phyloP scores from a whole-genome alignment of 306 rosid genomes.

The Quercus gilva region DNA sequence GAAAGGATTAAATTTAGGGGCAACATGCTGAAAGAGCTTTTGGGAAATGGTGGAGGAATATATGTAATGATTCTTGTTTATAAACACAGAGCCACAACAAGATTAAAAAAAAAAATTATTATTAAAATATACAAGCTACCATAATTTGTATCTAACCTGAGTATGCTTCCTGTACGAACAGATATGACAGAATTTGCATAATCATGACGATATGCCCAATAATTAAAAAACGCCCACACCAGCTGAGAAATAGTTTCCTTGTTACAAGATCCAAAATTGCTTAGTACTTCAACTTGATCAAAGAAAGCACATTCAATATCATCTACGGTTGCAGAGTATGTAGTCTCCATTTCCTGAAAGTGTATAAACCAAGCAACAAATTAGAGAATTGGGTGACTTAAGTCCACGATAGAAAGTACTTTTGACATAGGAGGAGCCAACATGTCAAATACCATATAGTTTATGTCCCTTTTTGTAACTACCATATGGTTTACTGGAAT shows the following conservation, averaged over 20 bases:
- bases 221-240: conserved; percentile 90
- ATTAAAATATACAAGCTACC: background rate
- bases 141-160: conserved; percentile 54
- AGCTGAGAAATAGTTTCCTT: conserved; percentile 77
- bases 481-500: background rate
- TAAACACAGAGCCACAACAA: background rate
- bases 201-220: conserved; percentile 97
- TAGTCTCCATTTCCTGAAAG: conserved; percentile 62
- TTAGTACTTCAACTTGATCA: conserved; percentile 70
- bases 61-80: background rate
- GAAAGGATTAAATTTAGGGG: background rate
- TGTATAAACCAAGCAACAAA: background rate
- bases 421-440: background rate
- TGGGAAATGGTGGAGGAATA: background rate
- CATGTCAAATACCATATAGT: background rate
- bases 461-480: too few relatives aligned
- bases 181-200: conserved; percentile 80
- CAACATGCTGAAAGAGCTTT: background rate
- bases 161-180: conserved; percentile 72
- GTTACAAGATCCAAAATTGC: conserved; percentile 61
- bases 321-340: conserved; percentile 66
- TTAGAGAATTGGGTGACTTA: background rate
- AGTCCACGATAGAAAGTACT: background rate
- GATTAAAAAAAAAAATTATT: too few relatives aligned
- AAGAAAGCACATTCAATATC: conserved; percentile 70